phyloP scores from a whole-genome alignment of 352 stramenopile genomes.

The Pythium guiyangense region DNA sequence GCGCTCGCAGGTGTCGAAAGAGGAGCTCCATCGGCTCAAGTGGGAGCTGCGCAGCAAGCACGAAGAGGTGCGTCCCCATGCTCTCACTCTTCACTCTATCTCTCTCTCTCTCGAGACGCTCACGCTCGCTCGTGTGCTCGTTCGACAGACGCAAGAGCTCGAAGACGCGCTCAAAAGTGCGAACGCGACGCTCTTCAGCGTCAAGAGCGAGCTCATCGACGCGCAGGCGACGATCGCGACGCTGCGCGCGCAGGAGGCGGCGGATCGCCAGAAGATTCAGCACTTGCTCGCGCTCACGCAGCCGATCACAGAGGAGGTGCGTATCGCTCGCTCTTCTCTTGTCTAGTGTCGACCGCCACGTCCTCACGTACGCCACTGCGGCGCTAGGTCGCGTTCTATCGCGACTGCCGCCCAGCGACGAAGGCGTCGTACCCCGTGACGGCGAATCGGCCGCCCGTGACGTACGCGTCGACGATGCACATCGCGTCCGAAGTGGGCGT shows the following conservation, averaged over 20 bases:
- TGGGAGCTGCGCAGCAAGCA: slow-evolving; percentile 64
- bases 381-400: slow-evolving; percentile 59
- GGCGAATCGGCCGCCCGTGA: slow-evolving; percentile 32
- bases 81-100: too few relatives aligned
- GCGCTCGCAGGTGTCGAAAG: slow-evolving; percentile 55
- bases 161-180: slow-evolving; percentile 46
- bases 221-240: slow-evolving; percentile 57
- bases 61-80: slow-evolving; percentile 60
- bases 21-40: slow-evolving; percentile 65
- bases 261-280: slow-evolving; percentile 79
- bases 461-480: slow-evolving; percentile 73
- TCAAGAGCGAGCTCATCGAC: slow-evolving; percentile 59
- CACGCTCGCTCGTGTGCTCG: slow-evolving; percentile 1
- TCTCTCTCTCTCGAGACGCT: too few relatives aligned
- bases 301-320: slow-evolving; percentile 70
- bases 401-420: slow-evolving; percentile 60
- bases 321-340: background rate
- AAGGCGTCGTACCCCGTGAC: slow-evolving; percentile 42
- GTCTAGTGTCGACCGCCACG: too few relatives aligned
- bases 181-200: slow-evolving; percentile 58
- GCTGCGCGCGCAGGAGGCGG: slow-evolving; percentile 66
- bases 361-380: too few relatives aligned
- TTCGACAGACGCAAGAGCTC: slow-evolving; percentile 47
- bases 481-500: slow-evolving; percentile 35
- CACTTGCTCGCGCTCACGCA: slow-evolving; percentile 79